These are phyloP conservation scores for Ceratobasidium sp. DNA, from an alignment of 1,284 basidiomycete genomes.

Conservation along the genomic window DNA sequence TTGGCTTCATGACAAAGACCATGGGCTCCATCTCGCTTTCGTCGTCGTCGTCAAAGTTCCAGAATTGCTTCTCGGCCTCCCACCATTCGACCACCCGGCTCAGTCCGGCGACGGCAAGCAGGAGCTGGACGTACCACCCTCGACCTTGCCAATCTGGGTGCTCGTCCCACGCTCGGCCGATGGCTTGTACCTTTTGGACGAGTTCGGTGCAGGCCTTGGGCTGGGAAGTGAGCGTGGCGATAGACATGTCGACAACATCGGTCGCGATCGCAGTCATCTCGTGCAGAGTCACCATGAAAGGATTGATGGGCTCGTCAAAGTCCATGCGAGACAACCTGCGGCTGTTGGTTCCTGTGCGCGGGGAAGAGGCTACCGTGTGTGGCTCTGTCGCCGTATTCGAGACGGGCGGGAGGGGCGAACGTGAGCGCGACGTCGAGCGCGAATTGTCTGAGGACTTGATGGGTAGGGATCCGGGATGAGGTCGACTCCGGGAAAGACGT, in stretches of 20 bases:
- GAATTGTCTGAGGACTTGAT: slow-evolving; percentile 85
- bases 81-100: slow-evolving; percentile 99
- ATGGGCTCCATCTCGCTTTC: slow-evolving; percentile 81
- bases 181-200: slow-evolving; percentile 89
- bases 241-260: slow-evolving; percentile 91
- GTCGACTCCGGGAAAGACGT: slow-evolving; percentile 80
- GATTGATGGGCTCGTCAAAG: slow-evolving; percentile 65
- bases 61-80: slow-evolving; percentile 99
- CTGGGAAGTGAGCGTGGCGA: slow-evolving; percentile 85
- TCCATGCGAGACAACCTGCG: slow-evolving; percentile 73
- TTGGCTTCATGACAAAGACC: slow-evolving; percentile 90
- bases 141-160: slow-evolving; percentile 98
- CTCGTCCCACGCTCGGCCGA: slow-evolving; percentile 96
- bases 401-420: slow-evolving; percentile 85
- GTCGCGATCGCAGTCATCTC: slow-evolving; percentile 96
- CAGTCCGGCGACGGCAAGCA: slow-evolving; percentile 96
- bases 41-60: slow-evolving; percentile 95
- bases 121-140: slow-evolving; percentile 97
- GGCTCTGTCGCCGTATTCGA: slow-evolving; percentile 64
- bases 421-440: slow-evolving; percentile 95
- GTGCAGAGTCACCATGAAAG: slow-evolving; percentile 92
- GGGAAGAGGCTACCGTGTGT: slow-evolving; percentile 47
- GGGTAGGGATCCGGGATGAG: slow-evolving; percentile 75
- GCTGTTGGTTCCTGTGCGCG: slow-evolving; percentile 54
- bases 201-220: slow-evolving; percentile 88